Conservation (phyloP, 306 rosid genomes). For the Cicer arietinum region DNA sequence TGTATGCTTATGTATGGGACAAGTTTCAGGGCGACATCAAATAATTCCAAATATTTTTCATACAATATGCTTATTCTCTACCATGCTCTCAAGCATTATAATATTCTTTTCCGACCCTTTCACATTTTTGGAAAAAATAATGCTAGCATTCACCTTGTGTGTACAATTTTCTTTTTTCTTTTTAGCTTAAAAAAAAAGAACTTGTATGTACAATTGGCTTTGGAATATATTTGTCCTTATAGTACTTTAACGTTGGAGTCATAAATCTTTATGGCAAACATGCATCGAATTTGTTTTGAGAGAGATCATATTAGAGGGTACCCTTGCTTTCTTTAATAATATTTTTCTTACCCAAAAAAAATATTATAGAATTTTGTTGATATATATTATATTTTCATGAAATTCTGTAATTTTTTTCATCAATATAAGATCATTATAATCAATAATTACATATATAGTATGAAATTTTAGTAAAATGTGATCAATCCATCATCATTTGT, state of each 20-base stretch:
- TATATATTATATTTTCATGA: no score
- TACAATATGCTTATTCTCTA: conserved; percentile 34
- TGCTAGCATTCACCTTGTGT: no score
- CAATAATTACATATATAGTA: no score
- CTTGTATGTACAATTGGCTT: not conserved
- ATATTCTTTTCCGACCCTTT: conserved; percentile 13
- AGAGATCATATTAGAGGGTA: not conserved
- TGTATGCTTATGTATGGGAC: not conserved
- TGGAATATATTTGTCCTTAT: conserved; percentile 26
- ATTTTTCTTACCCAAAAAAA: no score
- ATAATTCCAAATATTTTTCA: conserved; percentile 7
- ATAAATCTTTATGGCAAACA: conserved; percentile 16
- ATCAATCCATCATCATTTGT: no score
- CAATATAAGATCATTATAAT: no score
- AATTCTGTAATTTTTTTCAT: no score
- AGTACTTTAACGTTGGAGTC: conserved; percentile 21
- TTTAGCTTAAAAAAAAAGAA: no score
- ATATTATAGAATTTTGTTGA: no score
- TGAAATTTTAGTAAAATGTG: no score
- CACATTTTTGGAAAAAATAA: conserved; percentile 21
- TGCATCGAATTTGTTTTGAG: not conserved
- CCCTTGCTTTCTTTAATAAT: not conserved
- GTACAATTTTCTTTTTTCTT: no score
- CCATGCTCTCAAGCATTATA: conserved; percentile 7
- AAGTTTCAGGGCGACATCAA: conserved; percentile 41